Conservation (phyloP, 257 asterid species). For the Solanum pinnatisectum region DNA sequence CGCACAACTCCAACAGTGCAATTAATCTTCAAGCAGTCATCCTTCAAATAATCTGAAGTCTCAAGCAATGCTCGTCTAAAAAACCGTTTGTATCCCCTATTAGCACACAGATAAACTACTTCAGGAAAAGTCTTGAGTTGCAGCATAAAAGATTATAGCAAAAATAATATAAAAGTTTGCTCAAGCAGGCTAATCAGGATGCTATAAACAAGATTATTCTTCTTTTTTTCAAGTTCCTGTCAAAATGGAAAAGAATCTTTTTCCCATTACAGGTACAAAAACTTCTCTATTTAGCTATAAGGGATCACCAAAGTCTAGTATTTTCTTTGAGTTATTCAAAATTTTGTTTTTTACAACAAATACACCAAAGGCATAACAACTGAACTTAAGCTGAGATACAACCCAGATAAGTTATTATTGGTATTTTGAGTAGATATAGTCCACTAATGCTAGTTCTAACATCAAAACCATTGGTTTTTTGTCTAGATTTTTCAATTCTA, state of each 20-base stretch:
- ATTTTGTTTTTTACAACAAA: neutral
- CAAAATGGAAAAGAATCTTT: neutral
- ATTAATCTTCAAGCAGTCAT: constrained; percentile 95
- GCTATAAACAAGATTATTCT: neutral
- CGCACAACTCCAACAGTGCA: constrained; percentile 99
- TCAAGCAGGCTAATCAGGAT: neutral
- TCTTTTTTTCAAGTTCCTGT: neutral
- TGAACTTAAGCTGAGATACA: neutral
- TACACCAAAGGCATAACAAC: neutral
- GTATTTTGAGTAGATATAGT: neutral
- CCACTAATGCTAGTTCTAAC: neutral
- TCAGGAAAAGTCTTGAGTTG: neutral
- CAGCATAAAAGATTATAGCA: neutral
- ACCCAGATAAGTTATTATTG: neutral
- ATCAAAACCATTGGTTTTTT: neutral
- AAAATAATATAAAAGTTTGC: neutral
- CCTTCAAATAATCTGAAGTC: constrained; percentile 90
- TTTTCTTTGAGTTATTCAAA: neutral
- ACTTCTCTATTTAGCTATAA: neutral
- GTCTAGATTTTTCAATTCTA: neutral
- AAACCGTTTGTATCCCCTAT: constrained; percentile 95
- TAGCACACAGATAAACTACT: neutral
- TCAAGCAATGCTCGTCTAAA: constrained; percentile 85
- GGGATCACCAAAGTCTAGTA: neutral
- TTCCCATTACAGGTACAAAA: neutral